phyloP scores from a whole-genome alignment of 768 basidiomycete species.

The Sistotremastrum suecicum region DNA sequence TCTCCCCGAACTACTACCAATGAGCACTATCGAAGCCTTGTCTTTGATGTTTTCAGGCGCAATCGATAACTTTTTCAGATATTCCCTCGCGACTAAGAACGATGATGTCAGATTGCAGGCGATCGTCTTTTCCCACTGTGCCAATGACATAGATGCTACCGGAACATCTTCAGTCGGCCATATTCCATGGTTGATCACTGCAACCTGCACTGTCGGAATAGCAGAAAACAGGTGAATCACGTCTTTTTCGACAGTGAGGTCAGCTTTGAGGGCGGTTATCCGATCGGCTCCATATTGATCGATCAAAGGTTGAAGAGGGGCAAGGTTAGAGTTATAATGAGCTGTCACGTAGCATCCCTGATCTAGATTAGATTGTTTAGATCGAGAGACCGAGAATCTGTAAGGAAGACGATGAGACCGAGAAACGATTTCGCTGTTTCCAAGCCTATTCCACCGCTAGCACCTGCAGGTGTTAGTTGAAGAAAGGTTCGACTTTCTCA shows the following conservation, averaged over 20 bases:
- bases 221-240: conserved; percentile 38
- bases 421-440: conserved; percentile 44
- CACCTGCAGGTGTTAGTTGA: conserved; percentile 27
- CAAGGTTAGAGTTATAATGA: conserved; percentile 46
- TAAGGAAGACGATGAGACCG: conserved; percentile 18
- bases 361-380: conserved; percentile 24
- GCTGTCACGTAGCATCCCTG: conserved; percentile 61
- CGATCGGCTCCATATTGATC: conserved; percentile 20
- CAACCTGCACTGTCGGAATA: conserved; percentile 32
- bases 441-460: conserved; percentile 64
- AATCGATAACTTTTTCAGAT: conserved; percentile 29
- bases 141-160: conserved; percentile 42
- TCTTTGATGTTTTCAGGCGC: conserved; percentile 29
- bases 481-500: neutral
- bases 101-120: conserved; percentile 49
- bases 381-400: neutral
- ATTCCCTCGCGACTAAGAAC: conserved; percentile 56
- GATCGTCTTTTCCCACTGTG: conserved; percentile 50
- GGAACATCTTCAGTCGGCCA: conserved; percentile 32
- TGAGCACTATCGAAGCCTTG: conserved; percentile 45
- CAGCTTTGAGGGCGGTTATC: conserved; percentile 32
- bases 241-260: conserved; percentile 43
- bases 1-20: conserved; percentile 62
- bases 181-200: conserved; percentile 49
- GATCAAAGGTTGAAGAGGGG: conserved; percentile 27